Conservation (phyloP, 2,329 filamentous ascomycete species). For the Aspergillus piperis region DNA sequence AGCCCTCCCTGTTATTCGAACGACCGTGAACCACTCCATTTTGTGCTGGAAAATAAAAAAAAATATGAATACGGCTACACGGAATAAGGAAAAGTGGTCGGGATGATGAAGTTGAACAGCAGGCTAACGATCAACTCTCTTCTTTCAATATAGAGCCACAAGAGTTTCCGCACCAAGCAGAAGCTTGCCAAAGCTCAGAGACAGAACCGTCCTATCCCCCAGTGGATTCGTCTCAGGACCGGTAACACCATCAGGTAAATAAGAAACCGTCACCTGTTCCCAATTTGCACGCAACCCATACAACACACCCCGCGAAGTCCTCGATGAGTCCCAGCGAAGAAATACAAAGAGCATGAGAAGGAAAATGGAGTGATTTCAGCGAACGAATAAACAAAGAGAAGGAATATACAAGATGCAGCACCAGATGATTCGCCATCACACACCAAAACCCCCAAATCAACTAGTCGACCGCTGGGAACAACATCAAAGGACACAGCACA, state of each 20-base stretch:
- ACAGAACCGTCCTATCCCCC: conserved; percentile 99
- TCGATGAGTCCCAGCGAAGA: not conserved
- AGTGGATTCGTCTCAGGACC: conserved; percentile 99
- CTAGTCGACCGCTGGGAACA: not conserved
- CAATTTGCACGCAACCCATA: not conserved
- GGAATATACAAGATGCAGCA: not conserved
- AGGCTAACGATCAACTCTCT: conserved; percentile 15
- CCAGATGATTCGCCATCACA: not conserved
- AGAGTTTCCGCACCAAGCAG: conserved; percentile 99
- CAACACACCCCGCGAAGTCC: conserved; percentile 12
- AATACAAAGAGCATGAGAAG: not conserved
- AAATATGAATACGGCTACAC: not conserved
- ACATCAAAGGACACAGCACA: not conserved
- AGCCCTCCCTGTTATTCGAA: conserved; percentile 7
- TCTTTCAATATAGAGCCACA: conserved; percentile 74
- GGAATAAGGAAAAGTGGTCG: not conserved
- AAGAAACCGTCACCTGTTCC: conserved; percentile 10
- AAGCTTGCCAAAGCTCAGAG: conserved; percentile 99
- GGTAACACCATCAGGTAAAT: conserved; percentile 99
- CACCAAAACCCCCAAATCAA: not conserved
- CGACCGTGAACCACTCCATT: not conserved
- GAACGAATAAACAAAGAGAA: not conserved
- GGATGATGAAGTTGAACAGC: not conserved
- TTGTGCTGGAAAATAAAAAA: not conserved
- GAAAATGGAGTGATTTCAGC: not conserved